phyloP scores from a whole-genome alignment of 2,329 filamentous ascomycete species.

The Clarireedia sp. region DNA sequence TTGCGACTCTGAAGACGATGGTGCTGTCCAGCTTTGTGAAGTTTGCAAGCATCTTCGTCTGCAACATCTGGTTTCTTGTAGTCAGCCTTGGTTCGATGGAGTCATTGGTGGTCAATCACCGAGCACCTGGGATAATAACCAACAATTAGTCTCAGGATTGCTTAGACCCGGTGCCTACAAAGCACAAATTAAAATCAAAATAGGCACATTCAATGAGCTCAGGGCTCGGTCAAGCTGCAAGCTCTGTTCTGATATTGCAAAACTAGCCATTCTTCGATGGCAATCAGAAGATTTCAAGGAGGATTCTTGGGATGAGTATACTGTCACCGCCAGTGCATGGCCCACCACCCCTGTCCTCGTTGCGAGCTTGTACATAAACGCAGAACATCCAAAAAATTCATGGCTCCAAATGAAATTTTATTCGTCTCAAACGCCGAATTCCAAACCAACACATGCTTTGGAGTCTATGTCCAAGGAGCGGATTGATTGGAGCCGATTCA shows the following conservation, averaged over 20 bases:
- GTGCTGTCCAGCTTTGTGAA: neutral
- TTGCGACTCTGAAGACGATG: neutral
- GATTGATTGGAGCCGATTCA: neutral
- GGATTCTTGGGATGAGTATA: neutral
- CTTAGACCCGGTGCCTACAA: no score
- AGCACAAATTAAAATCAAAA: no score
- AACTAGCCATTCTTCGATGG: neutral
- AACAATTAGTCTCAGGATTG: no score
- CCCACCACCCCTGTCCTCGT: no score
- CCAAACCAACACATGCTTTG: neutral
- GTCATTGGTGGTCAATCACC: no score
- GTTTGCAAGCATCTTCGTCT: neutral
- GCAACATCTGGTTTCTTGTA: neutral
- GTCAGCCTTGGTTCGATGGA: no score
- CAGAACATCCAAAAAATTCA: no score
- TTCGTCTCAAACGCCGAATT: neutral
- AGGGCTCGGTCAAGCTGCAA: neutral
- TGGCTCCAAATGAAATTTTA: no score
- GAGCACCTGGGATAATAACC: no score
- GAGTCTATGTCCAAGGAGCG: neutral
- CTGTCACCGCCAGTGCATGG: no score
- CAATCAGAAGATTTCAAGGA: neutral
- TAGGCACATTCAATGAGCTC: neutral
- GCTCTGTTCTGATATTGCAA: neutral
- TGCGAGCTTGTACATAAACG: no score